Percentiles rank a stretch among this genome's conserved stretches.
phyloP scores from a whole-genome alignment of 345 rosid species.

The Camelina neglecta region DNA sequence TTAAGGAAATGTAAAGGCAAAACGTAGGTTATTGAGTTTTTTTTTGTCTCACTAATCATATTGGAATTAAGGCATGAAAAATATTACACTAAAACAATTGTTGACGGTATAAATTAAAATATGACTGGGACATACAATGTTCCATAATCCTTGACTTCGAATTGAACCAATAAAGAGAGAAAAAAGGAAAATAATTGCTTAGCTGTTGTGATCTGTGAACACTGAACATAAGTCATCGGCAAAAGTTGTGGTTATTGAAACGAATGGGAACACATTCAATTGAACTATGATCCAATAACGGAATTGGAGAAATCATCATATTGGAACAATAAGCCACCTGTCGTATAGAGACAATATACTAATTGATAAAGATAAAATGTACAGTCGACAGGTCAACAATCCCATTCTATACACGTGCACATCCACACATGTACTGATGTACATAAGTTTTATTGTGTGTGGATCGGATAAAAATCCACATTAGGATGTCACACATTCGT shows the following conservation, averaged over 20 bases:
- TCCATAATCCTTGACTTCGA: neutral
- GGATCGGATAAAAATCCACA: neutral
- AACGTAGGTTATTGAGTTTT: neutral
- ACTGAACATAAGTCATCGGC: constrained; percentile 31
- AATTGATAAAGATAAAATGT: neutral
- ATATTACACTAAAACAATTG: neutral
- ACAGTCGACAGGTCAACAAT: constrained; percentile 26
- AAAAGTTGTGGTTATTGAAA: constrained; percentile 22
- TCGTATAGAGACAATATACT: constrained; percentile 14
- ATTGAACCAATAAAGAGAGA: constrained; percentile 1
- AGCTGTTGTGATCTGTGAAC: constrained; percentile 39
- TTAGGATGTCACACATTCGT: constrained; percentile 32
- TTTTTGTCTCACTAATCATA: neutral
- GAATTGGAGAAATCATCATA: constrained; percentile 12
- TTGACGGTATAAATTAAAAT: neutral
- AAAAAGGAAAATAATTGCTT: constrained; percentile 13
- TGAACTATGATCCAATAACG: neutral
- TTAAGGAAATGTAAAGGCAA: neutral
- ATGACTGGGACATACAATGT: neutral
- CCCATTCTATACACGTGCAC: constrained; percentile 8
- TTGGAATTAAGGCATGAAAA: neutral
- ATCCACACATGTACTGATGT: neutral
- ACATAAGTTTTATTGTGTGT: neutral
- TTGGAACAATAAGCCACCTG: constrained; percentile 27
- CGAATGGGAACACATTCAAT: constrained; percentile 22